Base-by-base conservation (phyloP, 2,329 filamentous ascomycete species). In the Fusarium sp. region DNA sequence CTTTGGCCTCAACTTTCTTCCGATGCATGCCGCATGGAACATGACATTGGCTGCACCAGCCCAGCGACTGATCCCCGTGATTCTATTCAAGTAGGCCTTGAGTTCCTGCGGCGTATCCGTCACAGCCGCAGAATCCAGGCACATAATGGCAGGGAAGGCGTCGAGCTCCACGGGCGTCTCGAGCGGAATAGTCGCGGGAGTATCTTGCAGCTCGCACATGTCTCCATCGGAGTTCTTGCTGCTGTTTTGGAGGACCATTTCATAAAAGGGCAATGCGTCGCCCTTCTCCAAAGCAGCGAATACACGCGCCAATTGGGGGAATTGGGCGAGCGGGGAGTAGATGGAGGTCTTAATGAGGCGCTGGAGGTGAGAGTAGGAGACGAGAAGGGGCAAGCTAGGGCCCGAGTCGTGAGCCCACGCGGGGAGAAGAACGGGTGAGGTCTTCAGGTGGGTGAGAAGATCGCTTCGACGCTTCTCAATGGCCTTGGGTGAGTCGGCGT, bases 321-420 rank as follows among this genome's bases (percentile, higher is more conserved):
- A 85, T 40, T 74, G 74, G 50, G 68, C 67, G 8, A 84, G 77
- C 2, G 85, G 85, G 39, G 77, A 76, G 71, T 87, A 87, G 26
- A 87, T 71, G 4, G 79, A 75, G 3, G 77, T 75, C 7, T 81
- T 79, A 17, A 84, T 80, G 10, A 85, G 76, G 9, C 76, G 74
- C 69, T 83, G 82, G 36, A 87, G 67, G 50, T 81, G 80, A 36
- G 81, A 83, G 77, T 85, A 86, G 3, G 84, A 86, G 52, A 88
- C 75, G n/a, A 87, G 70, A 58, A 82, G 77, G 0, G 85, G 84
- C 28, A 86, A 76, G 21, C 80, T 79, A 1, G 81, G 80, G 0
- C 79, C 80, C 0, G 55, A 65, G 24, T 46, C 47, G 34, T 58
- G 70, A 10, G 69, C 57, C 60, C 69, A 65, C 1, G 76, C 71